phyloP scores from a whole-genome alignment of 2,329 filamentous ascomycete genomes.

The Tolypocladium guangdongense region DNA sequence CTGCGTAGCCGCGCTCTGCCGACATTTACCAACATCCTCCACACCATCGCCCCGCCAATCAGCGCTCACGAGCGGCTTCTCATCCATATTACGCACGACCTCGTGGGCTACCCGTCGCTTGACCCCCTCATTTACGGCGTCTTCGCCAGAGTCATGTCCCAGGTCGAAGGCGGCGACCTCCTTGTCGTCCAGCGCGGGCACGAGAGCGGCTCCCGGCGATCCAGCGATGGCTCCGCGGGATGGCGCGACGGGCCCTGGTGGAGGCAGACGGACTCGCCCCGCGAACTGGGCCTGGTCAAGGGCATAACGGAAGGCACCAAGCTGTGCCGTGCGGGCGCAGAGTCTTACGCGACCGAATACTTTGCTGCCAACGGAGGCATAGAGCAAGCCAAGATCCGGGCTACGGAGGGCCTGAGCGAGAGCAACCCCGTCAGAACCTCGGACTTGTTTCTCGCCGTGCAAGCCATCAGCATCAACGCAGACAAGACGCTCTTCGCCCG shows the following conservation, averaged over 20 bases:
- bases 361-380: constrained; percentile 69
- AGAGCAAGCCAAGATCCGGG: constrained; percentile 67
- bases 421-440: constrained; percentile 84
- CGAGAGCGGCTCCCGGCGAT: constrained; percentile 62
- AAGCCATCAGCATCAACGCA: constrained; percentile 61
- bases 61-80: constrained; percentile 92
- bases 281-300: constrained; percentile 69
- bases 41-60: constrained; percentile 92
- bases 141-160: constrained; percentile 95
- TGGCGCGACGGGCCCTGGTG: constrained; percentile 98
- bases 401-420: constrained; percentile 69
- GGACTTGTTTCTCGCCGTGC: constrained; percentile 91
- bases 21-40: constrained; percentile 88
- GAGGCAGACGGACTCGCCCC: constrained; percentile 58
- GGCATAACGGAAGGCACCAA: constrained; percentile 83
- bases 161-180: constrained; percentile 93
- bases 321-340: constrained; percentile 78
- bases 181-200: constrained; percentile 89
- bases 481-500: constrained; percentile 59
- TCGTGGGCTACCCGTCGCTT: constrained; percentile 86
- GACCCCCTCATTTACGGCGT: constrained; percentile 86
- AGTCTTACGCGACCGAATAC: constrained; percentile 78
- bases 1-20: constrained; percentile 77
- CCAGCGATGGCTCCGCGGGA: constrained; percentile 48
- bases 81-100: constrained; percentile 95